phyloP scores from a whole-genome alignment of 352 stramenopile species.

The Phytophthora foliorum region DNA sequence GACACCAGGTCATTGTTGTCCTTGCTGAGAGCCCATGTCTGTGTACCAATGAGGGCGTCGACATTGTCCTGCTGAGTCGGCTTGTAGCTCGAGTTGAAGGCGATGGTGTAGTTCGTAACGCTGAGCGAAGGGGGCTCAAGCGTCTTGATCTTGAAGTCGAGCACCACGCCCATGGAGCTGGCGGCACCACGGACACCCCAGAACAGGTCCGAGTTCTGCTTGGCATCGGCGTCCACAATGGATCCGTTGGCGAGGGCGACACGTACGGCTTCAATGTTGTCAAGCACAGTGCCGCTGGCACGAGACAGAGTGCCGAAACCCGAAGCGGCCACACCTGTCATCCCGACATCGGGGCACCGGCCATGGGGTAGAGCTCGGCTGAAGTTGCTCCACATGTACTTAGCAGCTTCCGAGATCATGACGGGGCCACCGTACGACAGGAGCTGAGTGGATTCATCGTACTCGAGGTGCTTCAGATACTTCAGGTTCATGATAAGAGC shows the following conservation, averaged over 20 bases:
- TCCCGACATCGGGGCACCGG: slow-evolving; percentile 38
- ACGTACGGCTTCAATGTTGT: slow-evolving; percentile 33
- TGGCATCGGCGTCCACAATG: slow-evolving; percentile 28
- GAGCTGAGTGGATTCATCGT: slow-evolving; percentile 21
- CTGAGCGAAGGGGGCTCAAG: slow-evolving; percentile 13
- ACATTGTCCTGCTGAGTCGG: slow-evolving; percentile 39
- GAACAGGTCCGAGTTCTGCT: slow-evolving; percentile 35
- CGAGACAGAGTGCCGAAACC: slow-evolving; percentile 37
- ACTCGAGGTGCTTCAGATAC: slow-evolving; percentile 27
- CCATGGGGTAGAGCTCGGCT: slow-evolving; percentile 29
- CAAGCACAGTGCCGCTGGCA: slow-evolving; percentile 26
- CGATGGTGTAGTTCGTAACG: slow-evolving; percentile 31
- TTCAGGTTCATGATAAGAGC: slow-evolving; percentile 40
- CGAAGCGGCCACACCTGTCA: slow-evolving; percentile 35
- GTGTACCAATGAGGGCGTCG: slow-evolving; percentile 29
- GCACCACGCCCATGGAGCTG: slow-evolving; percentile 35
- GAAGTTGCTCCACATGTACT: slow-evolving; percentile 29
- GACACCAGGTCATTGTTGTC: slow-evolving; percentile 39
- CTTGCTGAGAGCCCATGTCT: slow-evolving; percentile 32
- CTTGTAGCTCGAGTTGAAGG: slow-evolving; percentile 24
- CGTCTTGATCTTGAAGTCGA: slow-evolving; percentile 38
- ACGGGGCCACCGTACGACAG: slow-evolving; percentile 38
- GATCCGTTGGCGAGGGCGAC: slow-evolving; percentile 36
- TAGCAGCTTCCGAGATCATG: slow-evolving; percentile 34
- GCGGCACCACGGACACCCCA: slow-evolving; percentile 35